phyloP scores from a whole-genome alignment of 441 rosid genomes.

The Rhodomyrtus psidioides region DNA sequence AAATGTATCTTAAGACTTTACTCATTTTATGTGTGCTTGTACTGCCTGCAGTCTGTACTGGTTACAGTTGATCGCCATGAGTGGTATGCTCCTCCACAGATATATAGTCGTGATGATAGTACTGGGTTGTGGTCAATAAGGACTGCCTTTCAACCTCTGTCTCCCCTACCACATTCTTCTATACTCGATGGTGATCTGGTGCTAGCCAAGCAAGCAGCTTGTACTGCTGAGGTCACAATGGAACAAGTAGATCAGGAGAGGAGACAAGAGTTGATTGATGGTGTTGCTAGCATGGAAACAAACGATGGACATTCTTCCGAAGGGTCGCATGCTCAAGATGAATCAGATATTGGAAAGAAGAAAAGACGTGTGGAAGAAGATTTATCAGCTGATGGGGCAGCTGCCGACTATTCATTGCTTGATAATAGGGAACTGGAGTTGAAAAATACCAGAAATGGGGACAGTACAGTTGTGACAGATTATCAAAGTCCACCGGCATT shows the following conservation, averaged over 20 bases:
- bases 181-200: constrained; percentile 20
- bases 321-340: constrained; percentile 29
- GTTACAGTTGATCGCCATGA: constrained; percentile 93
- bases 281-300: constrained; percentile 44
- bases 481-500: constrained; percentile 36
- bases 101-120: constrained; percentile 85
- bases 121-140: constrained; percentile 77
- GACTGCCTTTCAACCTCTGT: constrained; percentile 45
- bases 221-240: constrained; percentile 31
- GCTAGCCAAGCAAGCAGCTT: constrained; percentile 12
- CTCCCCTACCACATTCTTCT: constrained; percentile 23
- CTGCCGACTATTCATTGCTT: constrained; percentile 34
- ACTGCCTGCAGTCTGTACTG: constrained; percentile 69
- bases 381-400: constrained; percentile 32
- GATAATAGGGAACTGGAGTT: constrained; percentile 42
- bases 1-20: neutral
- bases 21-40: neutral
- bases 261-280: constrained; percentile 40
- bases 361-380: constrained; percentile 58
- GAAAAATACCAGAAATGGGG: constrained; percentile 36
- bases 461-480: constrained; percentile 35
- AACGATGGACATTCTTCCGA: constrained; percentile 39
- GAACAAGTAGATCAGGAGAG: constrained; percentile 41
- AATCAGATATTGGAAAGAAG: constrained; percentile 45
- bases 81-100: constrained; percentile 93